Base-by-base conservation (phyloP, 2,329 filamentous ascomycete genomes). In the Chlorencoelia australis region DNA sequence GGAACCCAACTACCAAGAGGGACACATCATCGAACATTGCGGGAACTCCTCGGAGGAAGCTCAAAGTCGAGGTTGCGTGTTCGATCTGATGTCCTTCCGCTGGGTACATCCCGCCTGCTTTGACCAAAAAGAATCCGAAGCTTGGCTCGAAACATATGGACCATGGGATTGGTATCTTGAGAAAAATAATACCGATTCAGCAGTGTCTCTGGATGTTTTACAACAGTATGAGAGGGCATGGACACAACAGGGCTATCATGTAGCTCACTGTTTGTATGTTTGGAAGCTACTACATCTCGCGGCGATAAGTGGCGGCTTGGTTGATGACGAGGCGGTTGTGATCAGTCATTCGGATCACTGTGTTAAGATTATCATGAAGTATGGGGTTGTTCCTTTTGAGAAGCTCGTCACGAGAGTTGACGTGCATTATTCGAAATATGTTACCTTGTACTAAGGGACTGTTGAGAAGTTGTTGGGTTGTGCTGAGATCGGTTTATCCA, bases 21-120 rank as follows among this genome's bases (percentile, higher is more conserved):
- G n/a, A n/a, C n/a, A n/a, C n/a, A n/a, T n/a, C n/a, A n/a, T 32
- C 16, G 30, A 17, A 17, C 30, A 32, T 19, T 34, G 32, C 13
- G 32, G 32, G 10, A 34, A 24, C 13, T 34, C 32, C 15, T n/a
- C 32, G 7, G 15, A 16, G 4, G 32, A 34, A 26, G 32, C 32
- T 13, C 16, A 24, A 14, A 21, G 17, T 5, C 32, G 20, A 4
- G 32, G 32, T 16, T 34, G 32, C 32, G 14, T 34, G 10, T 34
- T n/a, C 13, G 32, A 34, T 16, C 18, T 25, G 7, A 22, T 34
- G 14, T 26, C 21, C 16, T 25, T 15, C 15, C 20, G 20, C 15
- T 34, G 32, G 32, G 17, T 34, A 5, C 32, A 34, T n/a, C 32
- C 32, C 17, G 20, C 18, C 9, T 34, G 32, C 7, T 25, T 24